Conservation (phyloP, 2,329 filamentous ascomycete species). For the Trichoderma atroviride region DNA sequence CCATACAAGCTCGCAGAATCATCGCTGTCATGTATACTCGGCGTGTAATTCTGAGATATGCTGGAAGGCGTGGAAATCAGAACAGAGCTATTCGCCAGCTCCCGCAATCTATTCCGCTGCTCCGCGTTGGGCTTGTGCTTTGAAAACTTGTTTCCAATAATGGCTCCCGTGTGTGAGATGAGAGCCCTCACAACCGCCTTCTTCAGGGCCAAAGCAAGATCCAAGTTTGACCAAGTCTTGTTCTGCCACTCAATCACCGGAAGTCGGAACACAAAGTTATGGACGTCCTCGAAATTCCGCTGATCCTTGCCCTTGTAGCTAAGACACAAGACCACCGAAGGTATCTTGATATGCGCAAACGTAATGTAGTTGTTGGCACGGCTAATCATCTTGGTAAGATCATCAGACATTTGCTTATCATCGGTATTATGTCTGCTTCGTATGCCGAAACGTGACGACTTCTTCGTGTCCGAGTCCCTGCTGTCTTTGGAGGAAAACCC, state of each 20-base stretch:
- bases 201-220: constrained; percentile 88
- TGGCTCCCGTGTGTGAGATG: constrained; percentile 92
- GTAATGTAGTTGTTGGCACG: constrained; percentile 98
- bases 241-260: constrained; percentile 95
- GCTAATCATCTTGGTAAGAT: constrained; percentile 94
- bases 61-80: constrained; percentile 54
- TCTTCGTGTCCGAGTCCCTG: constrained; percentile 49
- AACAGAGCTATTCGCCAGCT: constrained; percentile 78
- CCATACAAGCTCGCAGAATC: constrained; percentile 60
- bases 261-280: constrained; percentile 95
- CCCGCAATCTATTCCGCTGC: constrained; percentile 76
- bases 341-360: constrained; percentile 90
- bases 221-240: constrained; percentile 98
- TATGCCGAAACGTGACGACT: constrained; percentile 59
- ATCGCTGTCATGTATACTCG: constrained; percentile 56
- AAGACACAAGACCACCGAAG: constrained; percentile 90
- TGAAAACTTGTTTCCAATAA: constrained; percentile 95
- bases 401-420: constrained; percentile 73
- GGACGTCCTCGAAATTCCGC: constrained; percentile 93
- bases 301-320: constrained; percentile 96
- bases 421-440: constrained; percentile 52
- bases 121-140: constrained; percentile 81
- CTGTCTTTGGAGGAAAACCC: constrained; percentile 47
- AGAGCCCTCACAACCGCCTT: constrained; percentile 92
- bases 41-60: constrained; percentile 43